Conservation (phyloP, 495 filamentous ascomycete species). For the Xylaria scruposa region DNA sequence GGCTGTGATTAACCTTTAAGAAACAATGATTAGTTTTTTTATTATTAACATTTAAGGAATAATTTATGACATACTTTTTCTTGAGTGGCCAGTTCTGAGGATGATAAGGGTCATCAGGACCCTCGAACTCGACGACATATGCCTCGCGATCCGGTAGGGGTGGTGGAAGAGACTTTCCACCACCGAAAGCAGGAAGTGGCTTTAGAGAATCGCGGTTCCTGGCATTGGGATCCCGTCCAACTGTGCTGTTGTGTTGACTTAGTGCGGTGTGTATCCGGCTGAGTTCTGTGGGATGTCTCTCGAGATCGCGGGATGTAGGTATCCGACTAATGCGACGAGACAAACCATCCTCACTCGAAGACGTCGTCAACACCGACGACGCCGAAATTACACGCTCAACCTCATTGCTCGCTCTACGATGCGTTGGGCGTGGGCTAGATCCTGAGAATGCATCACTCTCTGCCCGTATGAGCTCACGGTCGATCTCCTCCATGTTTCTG, state of each 20-base stretch:
- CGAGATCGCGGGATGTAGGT: conserved; percentile 71
- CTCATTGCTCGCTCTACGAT: conserved; percentile 47
- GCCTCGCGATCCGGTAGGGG: conserved; percentile 73
- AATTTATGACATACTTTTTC: conserved; percentile 67
- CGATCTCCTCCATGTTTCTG: conserved; percentile 50
- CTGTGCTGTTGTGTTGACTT: conserved; percentile 77
- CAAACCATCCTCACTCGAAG: conserved; percentile 40
- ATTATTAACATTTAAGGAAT: no score
- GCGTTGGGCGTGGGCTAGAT: conserved; percentile 36
- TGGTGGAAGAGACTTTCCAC: conserved; percentile 80
- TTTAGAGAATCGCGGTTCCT: conserved; percentile 59
- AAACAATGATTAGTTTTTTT: conserved; percentile 1
- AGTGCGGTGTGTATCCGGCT: conserved; percentile 76
- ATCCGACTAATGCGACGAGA: conserved; percentile 57
- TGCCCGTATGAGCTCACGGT: conserved; percentile 58
- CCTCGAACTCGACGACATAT: conserved; percentile 89
- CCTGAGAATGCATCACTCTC: conserved; percentile 48
- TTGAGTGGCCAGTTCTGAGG: conserved; percentile 81
- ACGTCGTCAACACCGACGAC: conserved; percentile 55
- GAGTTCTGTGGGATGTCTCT: conserved; percentile 74
- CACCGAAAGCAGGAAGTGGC: conserved; percentile 68
- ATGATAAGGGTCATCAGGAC: conserved; percentile 78
- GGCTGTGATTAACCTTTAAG: conserved; percentile 63
- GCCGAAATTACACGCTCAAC: conserved; percentile 58
- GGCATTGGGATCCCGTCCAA: conserved; percentile 60